Evolutionary conservation across 163 green algal genomes (phyloP).

Genomic region (Trebouxia gelatinosa): DNA sequence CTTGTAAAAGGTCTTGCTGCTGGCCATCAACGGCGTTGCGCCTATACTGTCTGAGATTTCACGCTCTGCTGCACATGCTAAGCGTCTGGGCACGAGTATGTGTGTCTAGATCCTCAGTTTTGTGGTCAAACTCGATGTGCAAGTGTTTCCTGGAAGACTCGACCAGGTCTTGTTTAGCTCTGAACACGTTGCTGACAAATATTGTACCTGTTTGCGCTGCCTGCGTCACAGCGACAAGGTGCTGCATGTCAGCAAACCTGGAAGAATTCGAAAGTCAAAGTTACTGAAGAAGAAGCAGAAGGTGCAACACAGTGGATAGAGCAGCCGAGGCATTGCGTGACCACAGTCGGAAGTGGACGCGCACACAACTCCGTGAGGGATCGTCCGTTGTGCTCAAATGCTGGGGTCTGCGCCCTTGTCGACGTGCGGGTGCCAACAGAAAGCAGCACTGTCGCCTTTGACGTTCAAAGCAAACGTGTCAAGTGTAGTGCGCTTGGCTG

Average conservation of each 20-base stretch:
- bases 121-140: neutral
- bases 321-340: neutral
- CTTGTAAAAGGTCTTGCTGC: constrained; percentile 81
- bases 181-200: no score
- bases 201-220: no score
- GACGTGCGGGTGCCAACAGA: neutral
- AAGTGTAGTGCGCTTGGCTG: constrained; percentile 8
- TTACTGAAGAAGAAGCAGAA: neutral
- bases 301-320: neutral
- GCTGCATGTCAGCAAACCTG: no score
- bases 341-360: neutral
- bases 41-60: neutral
- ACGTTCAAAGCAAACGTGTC: constrained; percentile 18
- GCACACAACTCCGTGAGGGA: neutral
- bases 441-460: neutral
- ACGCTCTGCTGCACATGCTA: neutral
- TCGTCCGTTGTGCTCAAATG: neutral
- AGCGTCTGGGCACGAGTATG: neutral
- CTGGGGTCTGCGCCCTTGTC: neutral
- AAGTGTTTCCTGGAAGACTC: neutral
- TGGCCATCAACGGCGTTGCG: neutral
- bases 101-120: neutral
- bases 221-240: no score
- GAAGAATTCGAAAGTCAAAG: neutral
- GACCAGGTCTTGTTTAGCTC: neutral